Conservation (phyloP, 2,329 filamentous ascomycete species). For the Fusarium fracticaudum region DNA sequence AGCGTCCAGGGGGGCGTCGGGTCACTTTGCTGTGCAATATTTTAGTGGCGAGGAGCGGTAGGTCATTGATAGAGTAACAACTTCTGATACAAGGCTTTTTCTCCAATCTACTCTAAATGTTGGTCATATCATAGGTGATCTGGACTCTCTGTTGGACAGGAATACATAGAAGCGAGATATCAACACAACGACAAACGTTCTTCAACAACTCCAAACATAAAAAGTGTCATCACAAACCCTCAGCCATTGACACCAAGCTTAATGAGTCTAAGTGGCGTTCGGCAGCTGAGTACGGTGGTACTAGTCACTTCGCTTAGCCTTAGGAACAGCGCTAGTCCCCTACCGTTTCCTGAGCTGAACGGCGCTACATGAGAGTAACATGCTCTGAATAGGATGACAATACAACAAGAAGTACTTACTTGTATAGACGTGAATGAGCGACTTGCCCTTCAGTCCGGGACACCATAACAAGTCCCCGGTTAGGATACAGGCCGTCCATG, state of each 20-base stretch:
- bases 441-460: background rate
- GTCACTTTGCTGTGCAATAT: background rate
- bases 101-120: background rate
- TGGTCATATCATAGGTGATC: accelerated
- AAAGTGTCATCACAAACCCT: accelerated
- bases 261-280: background rate
- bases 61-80: background rate
- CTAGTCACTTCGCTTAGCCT: background rate
- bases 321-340: background rate
- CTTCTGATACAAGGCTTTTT: accelerated
- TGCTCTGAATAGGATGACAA: background rate
- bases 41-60: background rate
- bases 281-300: background rate
- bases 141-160: accelerated
- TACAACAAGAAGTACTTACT: background rate
- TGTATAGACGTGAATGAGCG: accelerated
- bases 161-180: background rate
- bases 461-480: accelerated
- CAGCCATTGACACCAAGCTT: accelerated
- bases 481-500: accelerated
- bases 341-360: background rate
- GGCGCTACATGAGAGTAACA: background rate
- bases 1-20: accelerated
- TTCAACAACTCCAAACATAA: accelerated
- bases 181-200: accelerated